A percentile compares a stretch with the other conserved stretches of the same genome.
Conservation (phyloP, 306 rosid genomes). For the Arachis stenosperma region DNA sequence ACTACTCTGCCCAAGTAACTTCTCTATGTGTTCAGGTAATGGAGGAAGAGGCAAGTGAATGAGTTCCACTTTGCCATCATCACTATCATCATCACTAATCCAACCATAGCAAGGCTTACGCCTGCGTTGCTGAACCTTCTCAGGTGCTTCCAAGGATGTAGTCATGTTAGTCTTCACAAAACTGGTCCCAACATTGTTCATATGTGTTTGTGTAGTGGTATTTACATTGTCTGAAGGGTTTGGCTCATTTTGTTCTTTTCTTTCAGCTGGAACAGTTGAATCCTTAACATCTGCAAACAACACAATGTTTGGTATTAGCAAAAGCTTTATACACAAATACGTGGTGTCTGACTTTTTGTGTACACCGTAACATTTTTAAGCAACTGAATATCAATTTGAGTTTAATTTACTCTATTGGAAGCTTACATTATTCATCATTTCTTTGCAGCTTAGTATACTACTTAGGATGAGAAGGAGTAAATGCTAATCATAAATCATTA, state of each 20-base stretch:
- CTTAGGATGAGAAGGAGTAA: too few relatives aligned
- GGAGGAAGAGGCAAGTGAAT: conserved; percentile 36
- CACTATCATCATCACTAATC: conserved; percentile 39
- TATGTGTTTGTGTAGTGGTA: neutral
- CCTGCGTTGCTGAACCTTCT: conserved; percentile 4
- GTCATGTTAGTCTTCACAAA: neutral
- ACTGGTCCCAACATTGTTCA: conserved; percentile 1
- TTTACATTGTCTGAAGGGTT: conserved; percentile 6
- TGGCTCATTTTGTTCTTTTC: conserved; percentile 18
- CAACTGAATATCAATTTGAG: neutral
- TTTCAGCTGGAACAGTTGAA: neutral
- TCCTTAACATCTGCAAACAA: conserved; percentile 39
- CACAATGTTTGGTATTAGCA: neutral
- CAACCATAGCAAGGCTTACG: conserved; percentile 61
- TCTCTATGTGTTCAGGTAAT: conserved; percentile 35
- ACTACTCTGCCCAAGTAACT: conserved; percentile 25
- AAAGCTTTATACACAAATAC: neutral
- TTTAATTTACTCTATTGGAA: neutral
- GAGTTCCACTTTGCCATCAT: conserved; percentile 30
- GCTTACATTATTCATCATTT: neutral
- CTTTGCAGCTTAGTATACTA: neutral
- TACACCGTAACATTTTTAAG: too few relatives aligned
- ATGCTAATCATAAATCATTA: too few relatives aligned
- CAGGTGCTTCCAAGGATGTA: conserved; percentile 25
- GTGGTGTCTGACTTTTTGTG: too few relatives aligned